These are phyloP conservation scores for Aspergillus tanneri DNA, from an alignment of 2,329 filamentous ascomycete species.

Conservation along the genomic window DNA sequence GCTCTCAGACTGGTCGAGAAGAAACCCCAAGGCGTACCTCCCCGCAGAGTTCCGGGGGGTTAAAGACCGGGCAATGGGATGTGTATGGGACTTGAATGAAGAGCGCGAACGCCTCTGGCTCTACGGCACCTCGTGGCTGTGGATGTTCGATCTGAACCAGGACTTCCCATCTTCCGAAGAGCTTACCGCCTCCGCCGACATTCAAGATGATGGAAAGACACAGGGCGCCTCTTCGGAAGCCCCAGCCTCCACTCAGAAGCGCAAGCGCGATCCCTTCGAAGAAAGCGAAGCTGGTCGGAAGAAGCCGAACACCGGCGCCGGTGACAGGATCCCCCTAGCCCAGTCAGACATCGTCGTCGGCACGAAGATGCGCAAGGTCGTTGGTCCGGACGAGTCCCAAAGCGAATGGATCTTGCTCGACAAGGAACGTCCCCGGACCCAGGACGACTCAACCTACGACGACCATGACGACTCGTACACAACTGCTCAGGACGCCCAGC, in stretches of 20 bases:
- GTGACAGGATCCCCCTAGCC: slow-evolving; percentile 50
- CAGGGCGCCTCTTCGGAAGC: slow-evolving; percentile 5
- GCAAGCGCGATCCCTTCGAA: slow-evolving; percentile 42
- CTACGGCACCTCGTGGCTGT: slow-evolving; percentile 81
- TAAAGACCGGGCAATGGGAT: slow-evolving; percentile 77
- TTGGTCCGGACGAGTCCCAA: slow-evolving; percentile 38
- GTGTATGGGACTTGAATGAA: slow-evolving; percentile 71
- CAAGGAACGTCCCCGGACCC: slow-evolving; percentile 19
- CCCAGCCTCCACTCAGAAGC: slow-evolving; percentile 33
- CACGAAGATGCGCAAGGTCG: slow-evolving; percentile 51
- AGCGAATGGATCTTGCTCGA: slow-evolving; percentile 38
- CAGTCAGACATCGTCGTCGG: slow-evolving; percentile 47
- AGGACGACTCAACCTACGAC: slow-evolving; percentile 2
- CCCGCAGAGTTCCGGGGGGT: slow-evolving; percentile 72
- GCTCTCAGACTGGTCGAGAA: slow-evolving; percentile 79
- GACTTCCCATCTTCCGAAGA: slow-evolving; percentile 57
- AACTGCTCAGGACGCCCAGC: background rate
- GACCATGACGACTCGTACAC: background rate
- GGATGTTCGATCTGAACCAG: slow-evolving; percentile 82
- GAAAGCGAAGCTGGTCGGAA: slow-evolving; percentile 44
- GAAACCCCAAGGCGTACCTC: slow-evolving; percentile 73
- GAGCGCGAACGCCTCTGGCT: slow-evolving; percentile 71
- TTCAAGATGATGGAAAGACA: slow-evolving; percentile 25
- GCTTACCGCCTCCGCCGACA: slow-evolving; percentile 21
- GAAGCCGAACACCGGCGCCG: slow-evolving; percentile 55